These are phyloP conservation scores for Plasmopara muralis DNA, from an alignment of 352 stramenopile species.

Conservation along the genomic window DNA sequence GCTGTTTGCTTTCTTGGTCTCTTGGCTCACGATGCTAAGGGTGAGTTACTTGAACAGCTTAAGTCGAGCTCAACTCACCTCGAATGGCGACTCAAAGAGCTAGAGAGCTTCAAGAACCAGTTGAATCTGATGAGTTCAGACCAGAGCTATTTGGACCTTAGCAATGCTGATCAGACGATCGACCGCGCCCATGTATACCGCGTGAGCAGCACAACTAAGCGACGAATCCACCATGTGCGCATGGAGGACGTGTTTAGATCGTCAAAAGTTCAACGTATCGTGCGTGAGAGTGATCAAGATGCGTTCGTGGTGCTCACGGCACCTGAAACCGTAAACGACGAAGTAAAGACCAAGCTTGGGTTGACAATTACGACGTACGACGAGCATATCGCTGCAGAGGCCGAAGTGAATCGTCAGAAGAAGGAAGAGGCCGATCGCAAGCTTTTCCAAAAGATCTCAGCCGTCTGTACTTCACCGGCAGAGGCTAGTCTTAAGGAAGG, in stretches of 20 bases:
- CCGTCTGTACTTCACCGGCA: conserved; percentile 8
- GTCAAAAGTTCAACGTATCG: conserved; percentile 56
- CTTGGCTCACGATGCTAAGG: conserved; percentile 47
- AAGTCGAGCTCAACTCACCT: conserved; percentile 24
- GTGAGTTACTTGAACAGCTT: conserved; percentile 31
- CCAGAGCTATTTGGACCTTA: conserved; percentile 48
- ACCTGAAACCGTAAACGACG: conserved; percentile 25
- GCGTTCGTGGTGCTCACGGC: conserved; percentile 48
- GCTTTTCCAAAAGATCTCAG: conserved; percentile 26
- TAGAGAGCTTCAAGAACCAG: conserved; percentile 59
- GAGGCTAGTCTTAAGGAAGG: conserved; percentile 16
- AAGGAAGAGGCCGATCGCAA: conserved; percentile 28
- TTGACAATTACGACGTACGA: conserved; percentile 52
- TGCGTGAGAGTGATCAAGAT: conserved; percentile 55
- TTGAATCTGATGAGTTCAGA: conserved; percentile 81
- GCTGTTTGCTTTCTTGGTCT: conserved; percentile 69
- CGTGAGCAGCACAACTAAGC: conserved; percentile 54
- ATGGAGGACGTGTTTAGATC: conserved; percentile 62
- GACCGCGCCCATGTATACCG: conserved; percentile 58
- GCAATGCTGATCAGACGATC: conserved; percentile 48
- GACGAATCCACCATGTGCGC: conserved; percentile 50
- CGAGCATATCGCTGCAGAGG: conserved; percentile 33
- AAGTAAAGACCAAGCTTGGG: conserved; percentile 26
- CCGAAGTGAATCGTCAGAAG: conserved; percentile 18
- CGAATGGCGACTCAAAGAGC: conserved; percentile 32